Evolutionary conservation across 78 protist species (phyloP), one percentile per base, ranked within the genome.

Genomic region (Dictyostelium firmibasis): DNA sequence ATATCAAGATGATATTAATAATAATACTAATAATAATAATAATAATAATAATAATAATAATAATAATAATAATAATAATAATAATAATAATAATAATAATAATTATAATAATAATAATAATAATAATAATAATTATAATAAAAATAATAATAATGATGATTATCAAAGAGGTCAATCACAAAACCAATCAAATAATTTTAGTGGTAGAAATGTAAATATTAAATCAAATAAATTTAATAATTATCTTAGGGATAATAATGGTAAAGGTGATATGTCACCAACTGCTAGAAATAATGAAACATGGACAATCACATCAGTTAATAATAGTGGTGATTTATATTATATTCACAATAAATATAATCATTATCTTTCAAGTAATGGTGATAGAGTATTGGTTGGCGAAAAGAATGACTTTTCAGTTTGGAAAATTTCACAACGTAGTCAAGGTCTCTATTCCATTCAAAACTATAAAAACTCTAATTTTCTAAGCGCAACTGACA

Each of bases 261-360:
- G 79, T 72, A 33, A 33, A 72, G 79, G 47, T 72, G 79, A 72
- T 72, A 33, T 72, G 79, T 72, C 79, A 27, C 41, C 20, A 72
- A 72, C 25, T 33, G 79, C 79, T 3, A 31, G 43, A 72, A 18
- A 2, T 4, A 72, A 72, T 72, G 79, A 72, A 72, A 72, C 79
- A 4, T 72, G 79, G 79, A 72, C 44, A 31, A 72, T 72, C 4
- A 72, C 79, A 27, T 27, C 79, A 0, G 79, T 10, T 4, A 72
- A 33, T 18, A 27, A 27, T 27, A 67, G 6, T 27, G 67, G 5
- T 4, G 74, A 64, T 64, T 67, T 67, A 67, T 72, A 33, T 33
- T 72, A 33, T 33, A 72, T 72, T 33, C 79, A 72, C 18, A 72
- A 72, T 18, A 27, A 18, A 27, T 72, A 16, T 33, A 72, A 72